These are phyloP conservation scores for Microbotryum intermedium DNA, from an alignment of 1,284 basidiomycete genomes.

Conservation along the genomic window DNA sequence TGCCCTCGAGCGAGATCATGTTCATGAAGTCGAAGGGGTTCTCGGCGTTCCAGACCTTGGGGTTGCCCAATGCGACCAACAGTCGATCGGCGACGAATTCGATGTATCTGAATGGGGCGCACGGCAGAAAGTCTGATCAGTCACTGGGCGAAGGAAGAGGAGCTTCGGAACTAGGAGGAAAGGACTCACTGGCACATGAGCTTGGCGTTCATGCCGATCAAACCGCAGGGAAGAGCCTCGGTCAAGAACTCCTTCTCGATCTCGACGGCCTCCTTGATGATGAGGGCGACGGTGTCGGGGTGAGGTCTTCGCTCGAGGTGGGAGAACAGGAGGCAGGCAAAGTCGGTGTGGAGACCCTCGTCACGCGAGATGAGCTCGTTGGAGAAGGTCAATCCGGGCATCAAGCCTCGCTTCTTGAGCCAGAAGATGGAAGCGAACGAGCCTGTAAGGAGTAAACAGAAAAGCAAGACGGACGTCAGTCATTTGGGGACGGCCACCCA, in stretches of 20 bases:
- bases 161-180: background rate
- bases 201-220: conserved; percentile 43
- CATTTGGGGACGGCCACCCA: background rate
- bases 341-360: conserved; percentile 45
- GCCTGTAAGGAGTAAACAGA: conserved; percentile 21
- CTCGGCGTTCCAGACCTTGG: conserved; percentile 37
- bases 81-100: conserved; percentile 44
- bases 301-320: conserved; percentile 43
- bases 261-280: conserved; percentile 42
- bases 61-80: conserved; percentile 41
- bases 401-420: conserved; percentile 46
- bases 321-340: conserved; percentile 44
- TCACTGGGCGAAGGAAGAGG: too few relatives aligned
- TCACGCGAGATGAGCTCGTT: conserved; percentile 46
- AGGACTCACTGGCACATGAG: conserved; percentile 30
- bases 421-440: conserved; percentile 46
- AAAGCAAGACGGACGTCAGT: background rate
- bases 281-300: conserved; percentile 40
- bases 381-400: conserved; percentile 43
- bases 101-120: conserved; percentile 34
- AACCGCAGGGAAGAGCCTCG: conserved; percentile 38
- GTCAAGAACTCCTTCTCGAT: conserved; percentile 44
- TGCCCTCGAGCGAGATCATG: conserved; percentile 39
- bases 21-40: conserved; percentile 44
- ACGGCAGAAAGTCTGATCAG: background rate